Percentiles rank a stretch among this genome's conserved stretches.
Evolutionary conservation across 805 yeast genomes (phyloP).

Genomic region (Lipomyces mesembrius): DNA sequence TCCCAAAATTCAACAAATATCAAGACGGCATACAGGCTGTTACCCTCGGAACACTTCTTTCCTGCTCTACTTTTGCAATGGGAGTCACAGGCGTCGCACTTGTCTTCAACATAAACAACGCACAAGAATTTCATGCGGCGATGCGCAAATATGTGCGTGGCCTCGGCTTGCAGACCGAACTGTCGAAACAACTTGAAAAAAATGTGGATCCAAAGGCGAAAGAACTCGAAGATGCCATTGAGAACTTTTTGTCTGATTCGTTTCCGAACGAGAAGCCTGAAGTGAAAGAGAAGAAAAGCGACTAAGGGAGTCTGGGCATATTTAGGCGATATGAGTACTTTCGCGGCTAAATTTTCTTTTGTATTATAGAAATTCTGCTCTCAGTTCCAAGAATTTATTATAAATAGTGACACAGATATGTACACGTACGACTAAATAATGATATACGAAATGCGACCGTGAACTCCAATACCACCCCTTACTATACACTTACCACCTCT

Average conservation of each 20-base stretch:
- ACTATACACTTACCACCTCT: background rate
- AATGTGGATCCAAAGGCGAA: constrained; percentile 24
- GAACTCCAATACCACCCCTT: background rate
- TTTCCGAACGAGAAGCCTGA: constrained; percentile 1
- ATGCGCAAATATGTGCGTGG: constrained; percentile 70
- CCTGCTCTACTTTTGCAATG: constrained; percentile 72
- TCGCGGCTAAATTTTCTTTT: background rate
- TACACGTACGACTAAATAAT: background rate
- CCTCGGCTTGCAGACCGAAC: constrained; percentile 36
- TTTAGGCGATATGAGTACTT: background rate
- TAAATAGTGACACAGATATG: background rate
- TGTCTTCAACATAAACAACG: constrained; percentile 69
- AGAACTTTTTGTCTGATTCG: constrained; percentile 25
- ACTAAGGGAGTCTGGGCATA: background rate
- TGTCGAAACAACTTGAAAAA: constrained; percentile 17
- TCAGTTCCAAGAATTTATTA: background rate
- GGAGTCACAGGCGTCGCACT: constrained; percentile 72
- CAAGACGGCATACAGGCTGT: constrained; percentile 81
- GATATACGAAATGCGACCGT: background rate
- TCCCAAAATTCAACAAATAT: constrained; percentile 72
- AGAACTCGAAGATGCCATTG: constrained; percentile 27
- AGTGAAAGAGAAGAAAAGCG: background rate
- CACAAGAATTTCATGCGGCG: constrained; percentile 69
- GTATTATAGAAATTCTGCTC: background rate
- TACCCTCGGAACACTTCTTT: constrained; percentile 69